A percentile compares a stretch with the other conserved stretches of the same genome.
Conservation (phyloP, 345 rosid species). For the Psidium guajava region DNA sequence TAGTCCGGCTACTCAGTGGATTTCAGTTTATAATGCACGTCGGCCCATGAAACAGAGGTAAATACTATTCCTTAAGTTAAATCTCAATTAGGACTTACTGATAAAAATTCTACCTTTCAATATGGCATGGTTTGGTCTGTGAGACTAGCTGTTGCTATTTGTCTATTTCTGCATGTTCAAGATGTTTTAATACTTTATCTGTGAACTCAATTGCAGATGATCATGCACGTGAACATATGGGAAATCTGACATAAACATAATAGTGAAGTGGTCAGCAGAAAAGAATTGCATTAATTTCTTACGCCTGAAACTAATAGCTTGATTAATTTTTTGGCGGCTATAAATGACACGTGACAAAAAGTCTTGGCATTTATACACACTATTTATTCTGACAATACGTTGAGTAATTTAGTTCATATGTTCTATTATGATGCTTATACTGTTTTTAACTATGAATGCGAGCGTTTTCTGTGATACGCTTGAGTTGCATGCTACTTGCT, state of each 20-base stretch:
- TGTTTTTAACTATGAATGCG: not conserved
- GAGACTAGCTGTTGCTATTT: not conserved
- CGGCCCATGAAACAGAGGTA: constrained; percentile 97
- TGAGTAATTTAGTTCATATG: not conserved
- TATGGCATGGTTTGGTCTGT: not conserved
- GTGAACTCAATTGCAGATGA: not conserved
- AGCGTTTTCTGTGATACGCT: not conserved
- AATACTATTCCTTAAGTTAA: not conserved
- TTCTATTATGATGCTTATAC: not conserved
- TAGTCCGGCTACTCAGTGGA: constrained; percentile 92
- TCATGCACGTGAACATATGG: not conserved
- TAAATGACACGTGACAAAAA: not conserved
- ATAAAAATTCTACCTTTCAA: not conserved
- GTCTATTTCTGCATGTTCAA: not conserved
- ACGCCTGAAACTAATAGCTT: not conserved
- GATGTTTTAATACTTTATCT: not conserved
- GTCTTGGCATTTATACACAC: not conserved
- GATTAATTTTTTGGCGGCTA: not conserved
- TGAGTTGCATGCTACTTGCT: not conserved
- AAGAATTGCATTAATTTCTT: not conserved
- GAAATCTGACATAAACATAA: not conserved
- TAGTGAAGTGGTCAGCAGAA: not conserved
- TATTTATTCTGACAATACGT: not conserved
- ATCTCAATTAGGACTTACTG: not conserved
- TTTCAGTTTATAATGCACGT: constrained; percentile 82